Evolutionary conservation across 2,329 filamentous ascomycete genomes (phyloP).

Genomic region (Tympanopsis confertula): DNA sequence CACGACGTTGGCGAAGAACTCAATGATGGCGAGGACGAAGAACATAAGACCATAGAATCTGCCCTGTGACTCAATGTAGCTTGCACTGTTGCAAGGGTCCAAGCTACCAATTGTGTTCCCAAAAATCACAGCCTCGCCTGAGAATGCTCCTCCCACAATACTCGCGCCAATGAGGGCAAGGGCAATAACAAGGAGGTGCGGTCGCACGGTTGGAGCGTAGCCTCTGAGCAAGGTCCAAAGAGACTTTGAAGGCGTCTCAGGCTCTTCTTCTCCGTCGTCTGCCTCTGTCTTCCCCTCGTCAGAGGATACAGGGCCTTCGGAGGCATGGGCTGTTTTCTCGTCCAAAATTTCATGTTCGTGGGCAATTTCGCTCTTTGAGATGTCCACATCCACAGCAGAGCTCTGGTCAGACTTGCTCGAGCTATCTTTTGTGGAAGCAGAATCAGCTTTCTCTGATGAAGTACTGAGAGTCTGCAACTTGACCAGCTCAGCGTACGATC

Average conservation of each 20-base stretch:
- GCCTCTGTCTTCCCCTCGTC: constrained; percentile 5
- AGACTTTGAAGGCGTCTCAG: constrained; percentile 7
- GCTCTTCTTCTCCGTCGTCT: constrained; percentile 1
- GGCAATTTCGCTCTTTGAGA: constrained; percentile 3
- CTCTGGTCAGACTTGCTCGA: constrained; percentile 4
- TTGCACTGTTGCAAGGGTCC: constrained; percentile 32
- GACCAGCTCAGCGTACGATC: constrained; percentile 21
- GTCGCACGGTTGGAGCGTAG: constrained; percentile 22
- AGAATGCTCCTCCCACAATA: constrained; percentile 43
- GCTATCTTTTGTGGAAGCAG: constrained; percentile 4
- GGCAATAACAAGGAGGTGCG: constrained; percentile 23
- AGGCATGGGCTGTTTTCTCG: not conserved
- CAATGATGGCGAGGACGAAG: constrained; percentile 39
- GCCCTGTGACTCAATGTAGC: constrained; percentile 20
- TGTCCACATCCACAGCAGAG: constrained; percentile 4
- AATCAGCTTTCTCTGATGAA: constrained; percentile 6
- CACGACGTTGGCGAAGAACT: constrained; percentile 48
- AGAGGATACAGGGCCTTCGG: constrained; percentile 3
- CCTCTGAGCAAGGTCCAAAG: constrained; percentile 24
- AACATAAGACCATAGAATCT: constrained; percentile 25
- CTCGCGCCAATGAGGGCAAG: constrained; percentile 27
- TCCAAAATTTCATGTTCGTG: constrained; percentile 2
- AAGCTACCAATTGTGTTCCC: constrained; percentile 36
- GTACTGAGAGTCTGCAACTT: constrained; percentile 17
- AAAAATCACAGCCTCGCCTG: constrained; percentile 42